Evolutionary conservation across 2,329 filamentous ascomycete species (phyloP).

Genomic region (Exophiala sp.): DNA sequence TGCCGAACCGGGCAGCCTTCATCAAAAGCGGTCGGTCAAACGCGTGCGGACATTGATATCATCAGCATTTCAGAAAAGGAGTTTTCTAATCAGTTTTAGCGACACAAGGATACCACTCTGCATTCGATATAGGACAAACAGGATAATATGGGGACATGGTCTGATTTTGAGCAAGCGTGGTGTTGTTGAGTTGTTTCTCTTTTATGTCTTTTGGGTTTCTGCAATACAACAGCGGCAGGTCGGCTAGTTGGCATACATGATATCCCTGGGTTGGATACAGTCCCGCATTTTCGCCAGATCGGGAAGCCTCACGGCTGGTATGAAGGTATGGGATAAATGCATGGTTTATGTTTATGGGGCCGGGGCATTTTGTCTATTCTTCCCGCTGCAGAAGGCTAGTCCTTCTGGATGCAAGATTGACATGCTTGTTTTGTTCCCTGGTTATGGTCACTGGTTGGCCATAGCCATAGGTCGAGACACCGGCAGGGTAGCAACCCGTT

Average conservation of each 20-base stretch:
- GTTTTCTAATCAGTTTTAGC: constrained; percentile 42
- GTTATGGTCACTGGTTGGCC: constrained; percentile 36
- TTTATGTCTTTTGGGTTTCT: constrained; percentile 25
- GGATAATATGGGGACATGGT: constrained; percentile 38
- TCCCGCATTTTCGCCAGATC: constrained; percentile 47
- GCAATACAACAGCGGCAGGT: constrained; percentile 38
- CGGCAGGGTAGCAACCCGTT: constrained; percentile 29
- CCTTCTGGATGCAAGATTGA: constrained; percentile 5
- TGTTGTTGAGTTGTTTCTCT: constrained; percentile 35
- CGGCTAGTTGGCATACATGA: constrained; percentile 42
- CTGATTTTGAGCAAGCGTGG: constrained; percentile 51
- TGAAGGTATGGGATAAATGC: constrained; percentile 41
- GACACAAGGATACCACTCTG: constrained; percentile 43
- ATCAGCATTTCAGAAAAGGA: constrained; percentile 24
- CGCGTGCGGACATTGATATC: constrained; percentile 39
- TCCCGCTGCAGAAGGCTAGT: constrained; percentile 22
- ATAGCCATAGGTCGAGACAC: constrained; percentile 21
- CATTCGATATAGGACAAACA: constrained; percentile 32
- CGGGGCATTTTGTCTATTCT: constrained; percentile 25
- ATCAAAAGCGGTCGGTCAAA: constrained; percentile 3
- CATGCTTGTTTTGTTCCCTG: constrained; percentile 6
- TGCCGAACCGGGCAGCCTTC: neutral
- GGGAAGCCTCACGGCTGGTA: constrained; percentile 47
- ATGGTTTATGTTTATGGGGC: constrained; percentile 33
- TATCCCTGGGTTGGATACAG: constrained; percentile 36